phyloP scores from a whole-genome alignment of 176 grass and related monocot species.

The Lolium multiflorum region DNA sequence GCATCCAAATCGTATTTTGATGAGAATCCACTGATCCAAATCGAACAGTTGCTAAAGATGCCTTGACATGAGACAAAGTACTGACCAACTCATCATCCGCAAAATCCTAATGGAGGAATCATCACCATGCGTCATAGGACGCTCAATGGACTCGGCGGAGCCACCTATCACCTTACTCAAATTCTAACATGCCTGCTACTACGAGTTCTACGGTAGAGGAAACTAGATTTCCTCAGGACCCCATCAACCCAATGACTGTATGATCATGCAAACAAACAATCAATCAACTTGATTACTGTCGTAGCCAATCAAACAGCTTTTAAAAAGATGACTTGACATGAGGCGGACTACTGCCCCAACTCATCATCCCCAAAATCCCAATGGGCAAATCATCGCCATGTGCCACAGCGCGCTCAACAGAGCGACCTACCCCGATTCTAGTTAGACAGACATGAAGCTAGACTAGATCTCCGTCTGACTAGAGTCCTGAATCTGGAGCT shows the following conservation, averaged over 20 bases:
- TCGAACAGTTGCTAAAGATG: slow-evolving; percentile 6
- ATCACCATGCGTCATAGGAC: not conserved
- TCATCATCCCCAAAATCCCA: no score
- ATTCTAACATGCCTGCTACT: not conserved
- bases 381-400: no score
- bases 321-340: no score
- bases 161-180: not conserved
- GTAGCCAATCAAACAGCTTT: no score
- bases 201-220: no score
- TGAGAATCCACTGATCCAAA: no score
- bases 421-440: not conserved
- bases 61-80: not conserved
- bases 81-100: not conserved
- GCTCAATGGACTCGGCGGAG: slow-evolving; percentile 7
- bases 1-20: not conserved
- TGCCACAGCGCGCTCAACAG: no score
- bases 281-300: no score
- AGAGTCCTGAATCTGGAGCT: not conserved
- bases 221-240: no score
- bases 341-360: no score
- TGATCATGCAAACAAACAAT: no score
- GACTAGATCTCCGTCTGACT: slow-evolving; percentile 24
- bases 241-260: no score
- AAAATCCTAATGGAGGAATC: slow-evolving; percentile 26
- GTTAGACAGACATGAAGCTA: not conserved